Evolutionary conservation across 169 alveolate species (phyloP).

Genomic region (Neospora caninum): DNA sequence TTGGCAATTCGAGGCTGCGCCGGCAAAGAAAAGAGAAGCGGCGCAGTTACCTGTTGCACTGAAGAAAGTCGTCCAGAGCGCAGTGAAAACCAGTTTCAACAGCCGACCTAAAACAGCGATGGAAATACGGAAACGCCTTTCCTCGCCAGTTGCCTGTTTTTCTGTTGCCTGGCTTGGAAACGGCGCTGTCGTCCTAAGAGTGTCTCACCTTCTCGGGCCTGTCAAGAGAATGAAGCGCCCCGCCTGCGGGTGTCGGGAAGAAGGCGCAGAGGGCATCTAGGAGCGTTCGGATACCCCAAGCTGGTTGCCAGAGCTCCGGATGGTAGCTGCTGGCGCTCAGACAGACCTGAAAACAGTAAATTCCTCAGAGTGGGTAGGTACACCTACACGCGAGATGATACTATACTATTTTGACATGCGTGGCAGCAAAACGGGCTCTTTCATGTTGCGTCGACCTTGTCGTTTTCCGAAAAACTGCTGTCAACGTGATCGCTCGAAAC

Average conservation of each 20-base stretch:
- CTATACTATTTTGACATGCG: neutral
- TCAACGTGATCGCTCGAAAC: no score
- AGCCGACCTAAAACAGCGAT: no score
- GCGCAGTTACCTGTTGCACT: no score
- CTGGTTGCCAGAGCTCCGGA: constrained; percentile 95
- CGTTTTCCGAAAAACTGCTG: no score
- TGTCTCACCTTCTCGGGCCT: constrained; percentile 61
- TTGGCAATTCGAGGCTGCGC: no score
- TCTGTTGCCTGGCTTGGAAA: no score
- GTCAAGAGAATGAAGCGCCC: constrained; percentile 71
- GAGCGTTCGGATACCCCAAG: constrained; percentile 92
- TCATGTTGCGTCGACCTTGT: neutral
- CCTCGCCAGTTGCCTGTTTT: no score
- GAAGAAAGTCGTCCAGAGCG: no score
- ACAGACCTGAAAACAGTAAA: constrained; percentile 75
- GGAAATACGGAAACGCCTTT: no score
- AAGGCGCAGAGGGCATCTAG: constrained; percentile 89
- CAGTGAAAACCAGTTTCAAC: no score
- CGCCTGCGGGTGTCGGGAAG: constrained; percentile 85
- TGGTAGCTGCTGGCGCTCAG: constrained; percentile 86
- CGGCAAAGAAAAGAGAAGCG: no score
- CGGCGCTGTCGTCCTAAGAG: no score
- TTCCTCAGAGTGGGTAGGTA: neutral
- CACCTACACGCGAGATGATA: neutral
- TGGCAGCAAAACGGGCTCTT: neutral